Conservation (phyloP, 108 stramenopile species). For the Nitzschia sp. region DNA sequence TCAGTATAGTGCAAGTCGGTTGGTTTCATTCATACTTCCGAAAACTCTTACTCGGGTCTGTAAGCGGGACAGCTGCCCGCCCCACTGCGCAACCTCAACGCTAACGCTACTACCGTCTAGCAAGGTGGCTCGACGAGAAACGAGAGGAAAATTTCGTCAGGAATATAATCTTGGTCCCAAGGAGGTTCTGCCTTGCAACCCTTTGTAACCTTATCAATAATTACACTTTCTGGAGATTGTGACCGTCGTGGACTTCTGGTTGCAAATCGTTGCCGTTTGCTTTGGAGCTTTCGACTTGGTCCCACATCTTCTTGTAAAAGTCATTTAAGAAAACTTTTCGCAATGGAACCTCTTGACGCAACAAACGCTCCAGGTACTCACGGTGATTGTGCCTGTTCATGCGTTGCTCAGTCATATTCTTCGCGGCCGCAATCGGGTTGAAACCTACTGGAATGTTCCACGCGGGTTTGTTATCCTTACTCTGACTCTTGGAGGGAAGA, state of each 20-base stretch:
- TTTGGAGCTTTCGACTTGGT: not conserved
- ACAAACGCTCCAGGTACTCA: slow-evolving; percentile 4
- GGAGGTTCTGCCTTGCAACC: no score
- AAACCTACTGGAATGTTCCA: slow-evolving; percentile 3
- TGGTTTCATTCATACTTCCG: no score
- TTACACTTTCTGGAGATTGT: not conserved
- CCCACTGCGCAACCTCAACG: no score
- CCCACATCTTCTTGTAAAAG: not conserved
- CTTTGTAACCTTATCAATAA: no score
- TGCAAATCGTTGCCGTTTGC: not conserved
- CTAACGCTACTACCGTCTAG: no score
- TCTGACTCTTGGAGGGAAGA: not conserved
- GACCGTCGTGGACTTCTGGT: not conserved
- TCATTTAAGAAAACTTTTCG: not conserved
- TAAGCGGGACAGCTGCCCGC: no score
- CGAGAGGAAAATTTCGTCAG: no score
- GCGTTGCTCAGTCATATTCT: not conserved
- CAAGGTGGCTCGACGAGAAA: no score
- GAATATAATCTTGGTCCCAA: no score
- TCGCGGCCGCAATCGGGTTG: not conserved
- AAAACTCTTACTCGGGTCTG: no score
- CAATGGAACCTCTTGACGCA: not conserved
- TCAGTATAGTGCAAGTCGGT: no score
- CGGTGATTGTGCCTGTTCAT: slow-evolving; percentile 6
- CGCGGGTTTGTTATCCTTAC: not conserved